These are phyloP conservation scores for Penicillium argentinense DNA, from an alignment of 495 filamentous ascomycete genomes.

Conservation along the genomic window DNA sequence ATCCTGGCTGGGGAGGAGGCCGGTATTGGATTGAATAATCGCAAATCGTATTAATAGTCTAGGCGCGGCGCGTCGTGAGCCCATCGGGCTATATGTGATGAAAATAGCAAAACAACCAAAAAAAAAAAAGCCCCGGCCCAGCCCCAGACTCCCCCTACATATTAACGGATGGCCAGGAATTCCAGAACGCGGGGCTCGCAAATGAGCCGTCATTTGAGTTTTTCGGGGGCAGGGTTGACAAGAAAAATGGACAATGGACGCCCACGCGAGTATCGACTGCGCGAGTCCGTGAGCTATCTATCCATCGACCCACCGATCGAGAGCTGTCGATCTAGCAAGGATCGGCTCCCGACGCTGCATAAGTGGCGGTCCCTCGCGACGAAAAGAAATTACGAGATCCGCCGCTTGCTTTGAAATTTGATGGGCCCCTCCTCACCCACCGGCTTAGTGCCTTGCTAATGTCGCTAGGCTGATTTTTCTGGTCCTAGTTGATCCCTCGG, in stretches of 20 bases:
- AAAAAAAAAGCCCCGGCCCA: not conserved
- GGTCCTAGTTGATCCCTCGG: constrained; percentile 2
- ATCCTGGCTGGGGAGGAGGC: no score
- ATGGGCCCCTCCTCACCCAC: not conserved
- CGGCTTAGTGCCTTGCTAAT: not conserved
- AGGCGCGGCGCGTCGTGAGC: constrained; percentile 1
- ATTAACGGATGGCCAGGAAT: constrained; percentile 11
- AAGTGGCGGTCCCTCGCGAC: constrained; percentile 1
- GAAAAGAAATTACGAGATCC: constrained; percentile 12
- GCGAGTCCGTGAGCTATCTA: constrained; percentile 1
- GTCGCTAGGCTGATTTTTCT: constrained; percentile 3
- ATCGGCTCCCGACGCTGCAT: constrained; percentile 16
- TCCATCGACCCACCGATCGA: constrained; percentile 15
- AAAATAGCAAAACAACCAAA: constrained; percentile 3
- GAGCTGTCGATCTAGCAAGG: constrained; percentile 24
- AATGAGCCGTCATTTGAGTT: constrained; percentile 11
- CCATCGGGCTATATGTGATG: constrained; percentile 7
- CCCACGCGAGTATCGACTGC: constrained; percentile 13
- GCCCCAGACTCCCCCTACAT: constrained; percentile 14
- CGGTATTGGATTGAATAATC: no score
- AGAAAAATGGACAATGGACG: constrained; percentile 15
- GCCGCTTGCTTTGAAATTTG: constrained; percentile 9
- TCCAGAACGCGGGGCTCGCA: constrained; percentile 14
- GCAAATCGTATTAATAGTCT: constrained; percentile 1
- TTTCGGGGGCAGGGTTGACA: constrained; percentile 8